These are phyloP conservation scores for Pseudonitzschia multiseries DNA, from an alignment of 108 stramenopile species.

Conservation along the genomic window DNA sequence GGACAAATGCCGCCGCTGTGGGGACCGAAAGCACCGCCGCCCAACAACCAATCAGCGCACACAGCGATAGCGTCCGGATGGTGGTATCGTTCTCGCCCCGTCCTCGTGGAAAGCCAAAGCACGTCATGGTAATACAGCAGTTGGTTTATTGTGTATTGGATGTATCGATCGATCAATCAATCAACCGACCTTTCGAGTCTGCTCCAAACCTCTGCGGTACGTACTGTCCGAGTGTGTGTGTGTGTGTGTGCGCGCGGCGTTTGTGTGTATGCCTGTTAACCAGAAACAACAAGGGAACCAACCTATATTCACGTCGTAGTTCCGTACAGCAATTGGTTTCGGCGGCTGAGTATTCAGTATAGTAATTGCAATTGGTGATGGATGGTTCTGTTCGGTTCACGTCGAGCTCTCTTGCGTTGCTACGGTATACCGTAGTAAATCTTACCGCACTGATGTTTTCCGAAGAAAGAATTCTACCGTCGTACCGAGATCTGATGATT, in stretches of 20 bases:
- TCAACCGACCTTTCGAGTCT: not conserved
- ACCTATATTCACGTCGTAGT: too few species aligned
- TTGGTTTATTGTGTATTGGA: too few species aligned
- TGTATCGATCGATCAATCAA: not conserved
- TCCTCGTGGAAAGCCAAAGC: not conserved
- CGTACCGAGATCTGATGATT: not conserved
- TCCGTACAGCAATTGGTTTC: not conserved
- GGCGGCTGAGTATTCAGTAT: not conserved
- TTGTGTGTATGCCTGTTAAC: too few species aligned
- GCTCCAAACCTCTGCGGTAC: too few species aligned
- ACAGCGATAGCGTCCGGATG: not conserved
- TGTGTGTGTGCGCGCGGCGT: too few species aligned
- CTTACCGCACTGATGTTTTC: too few species aligned
- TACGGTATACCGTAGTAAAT: too few species aligned
- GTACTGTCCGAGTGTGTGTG: too few species aligned
- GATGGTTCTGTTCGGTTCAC: not conserved
- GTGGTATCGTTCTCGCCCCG: not conserved
- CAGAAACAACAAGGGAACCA: too few species aligned
- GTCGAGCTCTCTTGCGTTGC: not conserved
- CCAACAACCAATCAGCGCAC: not conserved
- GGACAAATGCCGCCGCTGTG: not conserved
- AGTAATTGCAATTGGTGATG: not conserved
- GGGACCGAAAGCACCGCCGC: not conserved
- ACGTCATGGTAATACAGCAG: not conserved
- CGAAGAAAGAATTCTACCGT: not conserved